Evolutionary conservation across 192 early-diverging fungal species (phyloP), one percentile per base, ranked within the genome.

Genomic region (Backusella sp.): DNA sequence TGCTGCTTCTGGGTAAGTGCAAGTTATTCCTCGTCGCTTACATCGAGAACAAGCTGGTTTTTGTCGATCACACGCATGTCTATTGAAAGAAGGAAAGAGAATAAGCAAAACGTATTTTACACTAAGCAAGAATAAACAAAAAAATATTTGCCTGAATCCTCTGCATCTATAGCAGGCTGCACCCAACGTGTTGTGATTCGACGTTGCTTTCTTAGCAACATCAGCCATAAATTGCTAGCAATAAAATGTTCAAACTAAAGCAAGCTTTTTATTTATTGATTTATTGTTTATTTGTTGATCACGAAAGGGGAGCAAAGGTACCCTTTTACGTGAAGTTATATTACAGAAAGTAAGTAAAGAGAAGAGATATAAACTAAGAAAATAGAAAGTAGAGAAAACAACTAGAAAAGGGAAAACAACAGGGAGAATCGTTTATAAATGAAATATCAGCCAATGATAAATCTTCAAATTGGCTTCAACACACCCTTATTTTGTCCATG

Each of bases 1-100:
- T 44, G 82, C 82, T n/a, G 82, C 82, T 68, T 83, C 82, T 46
- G 82, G 82, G 70, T 83, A 83, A 66, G 70, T 79, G 41, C 82
- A 83, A 19, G 37, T 65, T 15, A 79, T 77, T 36, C 77, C 82
- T 52, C 82, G 74, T 15, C 78, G 71, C n/a, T 65, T 53, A 71
- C 82, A 83, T 26, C 82, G 82, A 28, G 82, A 73, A 66, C 82
- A 83, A 21, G 72, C 41, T 28, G 82, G 82, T 73, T 76, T 79
- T 39, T 73, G 66, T 36, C 82, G 72, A 66, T 83, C 82, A 59
- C 82, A 83, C 3, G 82, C 77, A 77, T 83, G 82, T 71, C 80
- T 81, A 66, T 56, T 36, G 30, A 69, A 39, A 36, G 4, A 39
- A 36, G 4, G 39, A 49, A 46, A 71, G 30, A 17, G 41, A 44